Evolutionary conservation across 192 early-diverging fungal genomes (phyloP), one percentile per base, ranked within the genome.

Genomic region (Chytriomyces sp.): DNA sequence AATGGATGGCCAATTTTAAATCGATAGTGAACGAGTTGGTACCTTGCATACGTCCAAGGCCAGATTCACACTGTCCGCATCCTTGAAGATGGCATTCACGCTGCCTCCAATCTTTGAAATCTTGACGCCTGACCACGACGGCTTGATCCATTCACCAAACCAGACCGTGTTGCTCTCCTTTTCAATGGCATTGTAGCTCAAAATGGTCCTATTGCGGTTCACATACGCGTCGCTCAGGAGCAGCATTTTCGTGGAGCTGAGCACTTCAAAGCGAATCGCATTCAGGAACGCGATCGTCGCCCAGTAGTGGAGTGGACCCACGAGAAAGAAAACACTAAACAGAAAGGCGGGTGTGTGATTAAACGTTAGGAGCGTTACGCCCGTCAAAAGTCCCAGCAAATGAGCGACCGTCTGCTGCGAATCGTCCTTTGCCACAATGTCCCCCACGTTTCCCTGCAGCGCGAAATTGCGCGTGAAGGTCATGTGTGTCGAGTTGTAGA

Each of bases 381-480:
- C 90, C 3, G 76, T 75, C 8, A 87, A 38, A 74, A 91, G 80
- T 39, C 90, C 90, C 22, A 83, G 38, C 31, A 91, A 76, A 74
- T 91, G 87, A 0, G 88, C 88, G 17, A 88, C 77, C 5, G 85
- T 84, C 81, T 90, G 86, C 77, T 91, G 90, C 33, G 86, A 79
- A 64, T 91, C 90, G 73, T 91, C 90, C 56, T 91, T 91, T 3
- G 88, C 87, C 5, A 90, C 87, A 60, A 91, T 80, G 60, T 91
- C 90, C 19, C 88, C 90, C 39, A 91, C 84, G 75, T 91, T 91
- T 37, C 60, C 90, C 75, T 82, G 83, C 38, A 85, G 73, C 65
- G 88, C 82, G 67, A 89, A 88, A 59, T 90, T 84, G n/a, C 86
- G 77, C 22, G 86, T 89, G 66, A 91, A 91, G 31, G 88, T 89